A percentile compares a stretch with the other conserved stretches of the same genome.
Evolutionary conservation across 805 yeast species (phyloP).

Genomic region (Pichia pseudocactophila): DNA sequence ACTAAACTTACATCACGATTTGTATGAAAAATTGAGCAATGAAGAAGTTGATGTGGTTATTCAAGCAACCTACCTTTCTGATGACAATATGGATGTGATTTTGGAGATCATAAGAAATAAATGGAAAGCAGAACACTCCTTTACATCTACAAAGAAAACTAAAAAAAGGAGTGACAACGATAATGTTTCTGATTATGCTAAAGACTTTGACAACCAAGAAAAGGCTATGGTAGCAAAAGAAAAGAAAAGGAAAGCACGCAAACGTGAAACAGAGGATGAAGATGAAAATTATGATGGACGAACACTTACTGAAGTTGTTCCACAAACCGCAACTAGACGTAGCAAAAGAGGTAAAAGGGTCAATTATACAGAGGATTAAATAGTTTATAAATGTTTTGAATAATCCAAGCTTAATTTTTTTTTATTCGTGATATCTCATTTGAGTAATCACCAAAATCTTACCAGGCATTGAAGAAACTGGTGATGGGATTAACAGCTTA

Average conservation of each 20-base stretch:
- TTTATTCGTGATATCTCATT: constrained; percentile 71
- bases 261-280: no score
- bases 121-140: constrained; percentile 9
- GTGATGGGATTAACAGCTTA: constrained; percentile 76
- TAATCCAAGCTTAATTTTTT: not conserved
- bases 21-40: constrained; percentile 39
- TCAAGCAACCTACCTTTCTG: constrained; percentile 51
- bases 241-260: not conserved
- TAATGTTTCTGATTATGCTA: not conserved
- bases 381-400: not conserved
- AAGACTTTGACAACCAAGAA: no score
- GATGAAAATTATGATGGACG: not conserved
- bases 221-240: not conserved
- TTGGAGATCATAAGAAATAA: constrained; percentile 6
- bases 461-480: constrained; percentile 68
- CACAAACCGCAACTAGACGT: not conserved
- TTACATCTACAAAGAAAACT: not conserved
- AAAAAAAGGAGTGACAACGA: not conserved
- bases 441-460: constrained; percentile 67
- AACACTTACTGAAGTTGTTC: not conserved
- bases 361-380: constrained; percentile 6
- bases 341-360: constrained; percentile 4
- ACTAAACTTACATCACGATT: constrained; percentile 57
- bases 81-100: constrained; percentile 13
- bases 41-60: constrained; percentile 43